Evolutionary conservation across 257 asterid genomes (phyloP).

Genomic region (Craterostigma plantagineum): DNA sequence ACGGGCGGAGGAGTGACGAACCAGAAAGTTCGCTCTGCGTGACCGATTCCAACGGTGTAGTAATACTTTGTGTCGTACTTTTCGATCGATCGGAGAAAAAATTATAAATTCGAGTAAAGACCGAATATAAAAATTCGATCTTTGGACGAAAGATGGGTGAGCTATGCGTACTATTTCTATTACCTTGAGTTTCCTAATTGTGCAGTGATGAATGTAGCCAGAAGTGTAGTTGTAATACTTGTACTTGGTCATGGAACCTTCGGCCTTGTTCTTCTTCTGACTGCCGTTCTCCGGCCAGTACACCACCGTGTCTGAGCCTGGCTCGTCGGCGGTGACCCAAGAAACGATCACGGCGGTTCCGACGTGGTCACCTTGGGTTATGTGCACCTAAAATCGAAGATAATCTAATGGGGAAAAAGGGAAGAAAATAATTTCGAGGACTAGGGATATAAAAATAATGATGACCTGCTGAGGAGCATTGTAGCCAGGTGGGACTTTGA

Average conservation of each 20-base stretch:
- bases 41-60: conserved; percentile 36
- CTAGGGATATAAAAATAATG: not conserved
- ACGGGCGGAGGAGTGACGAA: conserved; percentile 45
- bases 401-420: not conserved
- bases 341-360: conserved; percentile 61
- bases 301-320: conserved; percentile 26
- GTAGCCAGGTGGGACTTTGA: conserved; percentile 34
- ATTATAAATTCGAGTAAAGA: not conserved
- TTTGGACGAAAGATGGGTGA: not conserved
- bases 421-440: not conserved
- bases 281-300: conserved; percentile 28
- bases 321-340: conserved; percentile 43
- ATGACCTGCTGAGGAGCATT: conserved; percentile 20
- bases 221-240: conserved; percentile 44
- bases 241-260: conserved; percentile 25
- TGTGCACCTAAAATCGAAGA: conserved; percentile 31
- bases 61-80: conserved; percentile 53
- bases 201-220: conserved; percentile 54
- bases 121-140: not conserved
- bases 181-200: conserved; percentile 31
- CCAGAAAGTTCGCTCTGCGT: conserved; percentile 33
- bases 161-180: too few species aligned
- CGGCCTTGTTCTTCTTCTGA: conserved; percentile 13
- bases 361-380: conserved; percentile 53
- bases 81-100: not conserved